Percentiles rank a stretch among this genome's conserved stretches.
phyloP scores from a whole-genome alignment of 2,329 filamentous ascomycete species.

The Boeremia exigua region DNA sequence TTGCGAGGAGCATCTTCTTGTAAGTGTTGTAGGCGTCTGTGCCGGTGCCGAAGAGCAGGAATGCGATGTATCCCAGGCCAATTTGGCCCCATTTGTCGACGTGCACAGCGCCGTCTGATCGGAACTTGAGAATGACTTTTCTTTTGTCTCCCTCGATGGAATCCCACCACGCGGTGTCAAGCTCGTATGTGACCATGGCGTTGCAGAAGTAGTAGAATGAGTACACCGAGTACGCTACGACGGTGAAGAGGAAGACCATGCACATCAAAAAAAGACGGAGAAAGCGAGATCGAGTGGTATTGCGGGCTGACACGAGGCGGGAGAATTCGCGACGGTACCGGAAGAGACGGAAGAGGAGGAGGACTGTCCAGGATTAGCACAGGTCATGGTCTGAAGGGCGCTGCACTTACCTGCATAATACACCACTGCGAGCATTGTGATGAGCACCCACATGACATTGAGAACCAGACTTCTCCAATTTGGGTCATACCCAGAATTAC shows the following conservation, averaged over 20 bases:
- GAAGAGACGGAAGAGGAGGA: constrained; percentile 66
- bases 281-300: constrained; percentile 66
- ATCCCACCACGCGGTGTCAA: constrained; percentile 58
- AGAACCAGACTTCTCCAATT: constrained; percentile 66
- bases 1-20: constrained; percentile 28
- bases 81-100: constrained; percentile 67
- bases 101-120: constrained; percentile 52
- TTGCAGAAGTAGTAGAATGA: constrained; percentile 54
- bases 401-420: constrained; percentile 63
- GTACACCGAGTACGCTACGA: constrained; percentile 59
- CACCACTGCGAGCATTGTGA: constrained; percentile 60
- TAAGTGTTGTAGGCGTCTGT: constrained; percentile 58
- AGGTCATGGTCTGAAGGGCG: not conserved
- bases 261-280: constrained; percentile 66
- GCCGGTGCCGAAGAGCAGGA: constrained; percentile 70
- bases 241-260: constrained; percentile 55
- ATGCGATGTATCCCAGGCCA: constrained; percentile 60
- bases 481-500: constrained; percentile 58
- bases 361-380: constrained; percentile 50
- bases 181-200: constrained; percentile 5
- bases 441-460: constrained; percentile 61
- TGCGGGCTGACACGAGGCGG: constrained; percentile 59
- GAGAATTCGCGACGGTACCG: constrained; percentile 66
- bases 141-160: constrained; percentile 59
- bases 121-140: constrained; percentile 56